Conservation (phyloP, 2,329 filamentous ascomycete species). For the Coniella lustricola region DNA sequence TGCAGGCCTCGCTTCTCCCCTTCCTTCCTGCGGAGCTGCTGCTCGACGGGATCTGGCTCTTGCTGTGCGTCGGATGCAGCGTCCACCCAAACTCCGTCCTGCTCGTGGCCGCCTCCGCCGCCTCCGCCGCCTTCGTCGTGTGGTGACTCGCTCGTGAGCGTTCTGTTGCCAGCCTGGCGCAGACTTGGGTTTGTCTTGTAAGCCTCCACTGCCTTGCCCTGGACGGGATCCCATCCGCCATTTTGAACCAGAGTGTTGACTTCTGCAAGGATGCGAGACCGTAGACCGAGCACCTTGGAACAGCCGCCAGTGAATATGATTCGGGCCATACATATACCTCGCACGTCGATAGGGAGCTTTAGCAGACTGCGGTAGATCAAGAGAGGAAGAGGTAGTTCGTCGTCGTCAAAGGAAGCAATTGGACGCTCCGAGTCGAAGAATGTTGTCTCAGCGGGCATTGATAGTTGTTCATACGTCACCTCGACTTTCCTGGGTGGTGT, state of each 20-base stretch:
- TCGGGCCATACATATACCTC: constrained; percentile 79
- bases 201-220: constrained; percentile 59
- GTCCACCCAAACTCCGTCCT: constrained; percentile 30
- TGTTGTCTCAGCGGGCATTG: constrained; percentile 66
- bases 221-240: constrained; percentile 71
- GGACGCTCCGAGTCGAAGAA: constrained; percentile 57
- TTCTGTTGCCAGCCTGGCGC: constrained; percentile 21
- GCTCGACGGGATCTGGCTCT: constrained; percentile 51
- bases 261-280: constrained; percentile 69
- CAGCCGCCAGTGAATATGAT: constrained; percentile 82
- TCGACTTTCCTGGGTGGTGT: constrained; percentile 48
- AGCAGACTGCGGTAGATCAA: constrained; percentile 73
- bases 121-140: constrained; percentile 12
- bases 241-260: constrained; percentile 58
- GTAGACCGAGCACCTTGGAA: constrained; percentile 71
- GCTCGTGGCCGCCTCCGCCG: constrained; percentile 23
- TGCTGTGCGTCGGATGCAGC: constrained; percentile 34
- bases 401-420: constrained; percentile 65
- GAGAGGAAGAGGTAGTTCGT: constrained; percentile 72
- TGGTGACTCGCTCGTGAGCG: constrained; percentile 17
- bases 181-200: constrained; percentile 40
- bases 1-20: constrained; percentile 37
- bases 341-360: constrained; percentile 70
- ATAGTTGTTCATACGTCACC: constrained; percentile 62
- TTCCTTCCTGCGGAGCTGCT: constrained; percentile 42